phyloP scores from a whole-genome alignment of 495 filamentous ascomycete genomes.

The Neurospora tetraspora region DNA sequence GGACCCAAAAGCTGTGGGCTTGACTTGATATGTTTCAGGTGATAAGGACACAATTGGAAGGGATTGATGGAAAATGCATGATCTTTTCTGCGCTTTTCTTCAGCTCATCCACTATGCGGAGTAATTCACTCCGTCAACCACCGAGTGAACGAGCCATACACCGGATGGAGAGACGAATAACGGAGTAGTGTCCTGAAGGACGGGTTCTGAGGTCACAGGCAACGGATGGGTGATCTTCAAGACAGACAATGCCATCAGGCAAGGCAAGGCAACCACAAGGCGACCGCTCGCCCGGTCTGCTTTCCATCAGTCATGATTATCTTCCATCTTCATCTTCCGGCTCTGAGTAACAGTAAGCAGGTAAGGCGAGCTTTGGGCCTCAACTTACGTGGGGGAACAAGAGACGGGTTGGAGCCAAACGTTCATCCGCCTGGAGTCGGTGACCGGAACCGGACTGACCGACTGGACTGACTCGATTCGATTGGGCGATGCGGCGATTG shows the following conservation, averaged over 20 bases:
- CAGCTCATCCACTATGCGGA: background rate
- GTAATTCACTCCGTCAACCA: background rate
- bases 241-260: background rate
- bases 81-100: background rate
- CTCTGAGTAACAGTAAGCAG: background rate
- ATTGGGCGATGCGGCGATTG: background rate
- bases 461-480: background rate
- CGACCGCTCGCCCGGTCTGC: background rate
- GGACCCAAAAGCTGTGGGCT: background rate
- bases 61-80: background rate
- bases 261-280: background rate
- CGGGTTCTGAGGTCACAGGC: background rate
- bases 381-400: background rate
- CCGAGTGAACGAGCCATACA: background rate
- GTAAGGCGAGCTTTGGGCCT: background rate
- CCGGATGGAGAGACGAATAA: background rate
- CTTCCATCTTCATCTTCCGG: background rate
- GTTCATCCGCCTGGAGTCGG: background rate
- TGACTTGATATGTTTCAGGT: background rate
- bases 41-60: background rate
- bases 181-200: background rate
- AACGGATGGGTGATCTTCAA: background rate
- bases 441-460: background rate
- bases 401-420: background rate
- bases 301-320: background rate